Evolutionary conservation across 805 yeast species (phyloP).

Genomic region (Yarrowia sp.): DNA sequence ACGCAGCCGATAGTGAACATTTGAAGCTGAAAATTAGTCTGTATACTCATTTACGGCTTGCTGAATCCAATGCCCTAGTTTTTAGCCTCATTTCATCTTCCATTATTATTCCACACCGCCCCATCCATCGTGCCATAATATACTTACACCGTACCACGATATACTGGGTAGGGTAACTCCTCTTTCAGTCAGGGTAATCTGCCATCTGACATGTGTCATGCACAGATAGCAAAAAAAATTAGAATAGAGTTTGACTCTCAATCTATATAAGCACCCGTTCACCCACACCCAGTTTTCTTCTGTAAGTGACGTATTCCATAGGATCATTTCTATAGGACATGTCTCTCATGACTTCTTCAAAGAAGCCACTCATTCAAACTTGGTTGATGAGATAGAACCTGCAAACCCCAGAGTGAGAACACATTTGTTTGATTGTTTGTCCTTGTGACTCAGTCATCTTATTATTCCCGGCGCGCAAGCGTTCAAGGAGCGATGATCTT

Average conservation of each 20-base stretch:
- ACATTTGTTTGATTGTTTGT: slow-evolving; percentile 72
- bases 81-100: no score
- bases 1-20: no score
- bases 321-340: slow-evolving; percentile 99
- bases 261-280: slow-evolving; percentile 8
- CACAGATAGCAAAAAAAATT: slow-evolving; percentile 25
- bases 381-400: slow-evolving; percentile 97
- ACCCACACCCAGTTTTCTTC: slow-evolving; percentile 47
- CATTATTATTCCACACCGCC: no score
- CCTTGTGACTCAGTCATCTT: slow-evolving; percentile 47
- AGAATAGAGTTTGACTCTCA: not conserved
- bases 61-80: no score
- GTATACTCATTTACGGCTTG: no score
- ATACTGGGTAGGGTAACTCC: slow-evolving; percentile 6
- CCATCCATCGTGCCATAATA: not conserved
- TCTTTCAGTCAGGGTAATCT: not conserved
- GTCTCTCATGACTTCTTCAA: slow-evolving; percentile 98
- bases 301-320: slow-evolving; percentile 93
- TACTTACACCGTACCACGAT: not conserved
- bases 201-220: not conserved
- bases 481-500: slow-evolving; percentile 97
- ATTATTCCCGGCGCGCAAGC: slow-evolving; percentile 41
- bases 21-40: no score
- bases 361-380: slow-evolving; percentile 99
- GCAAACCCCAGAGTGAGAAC: slow-evolving; percentile 90